Conservation (phyloP, 1,139 yeast species). For the Wickerhamomyces sp. region DNA sequence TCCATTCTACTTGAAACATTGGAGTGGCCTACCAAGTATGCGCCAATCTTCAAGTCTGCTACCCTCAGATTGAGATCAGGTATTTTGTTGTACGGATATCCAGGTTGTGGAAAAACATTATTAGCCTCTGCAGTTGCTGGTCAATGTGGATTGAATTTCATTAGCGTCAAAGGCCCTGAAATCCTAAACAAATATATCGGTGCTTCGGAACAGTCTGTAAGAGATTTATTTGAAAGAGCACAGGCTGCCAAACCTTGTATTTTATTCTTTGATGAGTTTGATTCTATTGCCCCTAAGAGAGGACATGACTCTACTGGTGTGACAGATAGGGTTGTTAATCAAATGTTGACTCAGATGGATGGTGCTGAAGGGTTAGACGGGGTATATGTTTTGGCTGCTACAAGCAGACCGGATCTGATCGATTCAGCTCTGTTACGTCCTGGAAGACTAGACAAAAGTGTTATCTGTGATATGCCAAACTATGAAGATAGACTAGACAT, state of each 20-base stretch:
- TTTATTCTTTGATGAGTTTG: conserved; percentile 92
- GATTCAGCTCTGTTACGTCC: conserved; percentile 95
- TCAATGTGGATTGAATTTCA: conserved; percentile 90
- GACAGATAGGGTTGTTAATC: conserved; percentile 95
- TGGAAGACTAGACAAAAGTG: conserved; percentile 89
- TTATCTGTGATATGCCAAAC: conserved; percentile 84
- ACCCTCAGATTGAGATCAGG: conserved; percentile 89
- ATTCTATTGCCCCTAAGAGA: conserved; percentile 95
- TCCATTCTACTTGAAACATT: conserved; percentile 73
- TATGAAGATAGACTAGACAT: conserved; percentile 71
- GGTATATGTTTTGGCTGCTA: conserved; percentile 94
- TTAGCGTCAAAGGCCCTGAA: conserved; percentile 94
- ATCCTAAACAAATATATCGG: conserved; percentile 94
- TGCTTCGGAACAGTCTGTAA: conserved; percentile 91
- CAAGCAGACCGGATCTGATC: conserved; percentile 90
- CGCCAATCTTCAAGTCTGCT: conserved; percentile 86
- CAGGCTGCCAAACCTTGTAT: conserved; percentile 94
- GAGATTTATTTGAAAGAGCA: conserved; percentile 92
- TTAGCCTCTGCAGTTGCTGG: conserved; percentile 93
- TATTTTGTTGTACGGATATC: conserved; percentile 85
- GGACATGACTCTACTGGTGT: conserved; percentile 99
- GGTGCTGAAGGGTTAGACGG: conserved; percentile 99
- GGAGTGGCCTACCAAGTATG: conserved; percentile 97
- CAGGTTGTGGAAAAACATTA: conserved; percentile 96
- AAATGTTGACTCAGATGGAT: conserved; percentile 96